A percentile compares a stretch with the other conserved stretches of the same genome.
These are phyloP conservation scores for Cerioporus squamosus DNA, from an alignment of 1,284 basidiomycete species.

Conservation along the genomic window DNA sequence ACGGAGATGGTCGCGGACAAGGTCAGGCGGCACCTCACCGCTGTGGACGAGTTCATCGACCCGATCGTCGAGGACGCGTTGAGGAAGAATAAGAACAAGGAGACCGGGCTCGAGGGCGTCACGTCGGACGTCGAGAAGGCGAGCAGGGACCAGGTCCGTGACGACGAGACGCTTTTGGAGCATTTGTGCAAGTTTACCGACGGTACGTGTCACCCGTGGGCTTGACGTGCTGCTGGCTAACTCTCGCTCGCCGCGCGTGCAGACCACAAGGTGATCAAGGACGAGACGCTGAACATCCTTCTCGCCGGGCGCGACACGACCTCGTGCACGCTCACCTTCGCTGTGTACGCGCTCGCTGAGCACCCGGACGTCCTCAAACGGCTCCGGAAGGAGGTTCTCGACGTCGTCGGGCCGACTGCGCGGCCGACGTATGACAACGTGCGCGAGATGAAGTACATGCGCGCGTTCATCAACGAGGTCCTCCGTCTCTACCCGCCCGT, in stretches of 20 bases:
- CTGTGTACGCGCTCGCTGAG: slow-evolving; percentile 42
- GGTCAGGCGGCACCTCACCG: slow-evolving; percentile 47
- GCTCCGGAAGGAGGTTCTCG: slow-evolving; percentile 44
- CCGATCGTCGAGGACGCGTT: slow-evolving; percentile 54
- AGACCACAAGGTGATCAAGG: slow-evolving; percentile 37
- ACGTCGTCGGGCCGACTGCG: slow-evolving; percentile 32
- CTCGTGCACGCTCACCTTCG: slow-evolving; percentile 40
- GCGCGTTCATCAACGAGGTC: slow-evolving; percentile 54
- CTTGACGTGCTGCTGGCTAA: not conserved
- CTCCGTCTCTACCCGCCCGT: slow-evolving; percentile 65
- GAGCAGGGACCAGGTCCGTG: slow-evolving; percentile 32
- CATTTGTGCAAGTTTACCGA: slow-evolving; percentile 53
- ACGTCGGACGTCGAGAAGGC: slow-evolving; percentile 26
- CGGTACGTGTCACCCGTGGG: slow-evolving; percentile 33
- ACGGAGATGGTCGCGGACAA: slow-evolving; percentile 51
- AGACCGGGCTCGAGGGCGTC: not conserved
- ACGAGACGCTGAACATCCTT: slow-evolving; percentile 42
- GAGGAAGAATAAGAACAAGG: slow-evolving; percentile 32
- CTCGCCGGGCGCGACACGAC: slow-evolving; percentile 46
- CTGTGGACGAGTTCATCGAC: slow-evolving; percentile 54
- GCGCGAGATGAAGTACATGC: slow-evolving; percentile 44
- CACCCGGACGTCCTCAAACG: slow-evolving; percentile 39
- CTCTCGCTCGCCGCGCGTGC: too few species aligned
- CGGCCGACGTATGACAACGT: slow-evolving; percentile 43
- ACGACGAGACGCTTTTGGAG: slow-evolving; percentile 53